Evolutionary conservation across 106 monocot genomes (phyloP).

Genomic region (Amphibolis antarctica): DNA sequence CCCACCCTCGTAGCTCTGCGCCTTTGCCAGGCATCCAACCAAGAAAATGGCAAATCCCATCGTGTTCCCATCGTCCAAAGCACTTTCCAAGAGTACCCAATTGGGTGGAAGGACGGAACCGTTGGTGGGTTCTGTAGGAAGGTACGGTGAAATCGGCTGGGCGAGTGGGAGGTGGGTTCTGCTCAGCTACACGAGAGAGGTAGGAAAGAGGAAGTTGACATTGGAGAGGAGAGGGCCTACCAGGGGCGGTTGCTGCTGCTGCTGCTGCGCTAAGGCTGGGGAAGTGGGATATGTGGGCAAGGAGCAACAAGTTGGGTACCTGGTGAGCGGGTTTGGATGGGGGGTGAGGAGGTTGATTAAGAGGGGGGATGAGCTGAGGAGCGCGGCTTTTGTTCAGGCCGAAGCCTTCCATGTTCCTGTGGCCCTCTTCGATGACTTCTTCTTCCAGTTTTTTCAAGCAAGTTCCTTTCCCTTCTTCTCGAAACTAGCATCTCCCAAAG

Average conservation of each 20-base stretch:
- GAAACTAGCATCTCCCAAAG: not conserved
- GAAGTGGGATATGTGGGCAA: not conserved
- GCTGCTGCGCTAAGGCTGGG: not conserved
- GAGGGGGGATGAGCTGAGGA: constrained; percentile 64
- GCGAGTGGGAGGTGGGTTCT: not conserved
- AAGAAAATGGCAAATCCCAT: constrained; percentile 2
- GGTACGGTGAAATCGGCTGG: not conserved
- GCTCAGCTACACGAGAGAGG: not conserved
- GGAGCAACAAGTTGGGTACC: constrained; percentile 17
- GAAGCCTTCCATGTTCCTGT: constrained; percentile 83
- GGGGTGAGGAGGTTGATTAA: constrained; percentile 62
- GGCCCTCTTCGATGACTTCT: constrained; percentile 55
- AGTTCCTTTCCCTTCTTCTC: not conserved
- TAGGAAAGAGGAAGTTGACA: not conserved
- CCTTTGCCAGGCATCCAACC: not conserved
- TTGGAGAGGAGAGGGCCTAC: not conserved
- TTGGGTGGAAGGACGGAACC: not conserved
- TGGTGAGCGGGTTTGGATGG: constrained; percentile 65
- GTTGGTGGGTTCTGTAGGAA: not conserved
- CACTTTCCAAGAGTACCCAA: not conserved
- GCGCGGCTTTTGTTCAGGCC: constrained; percentile 70
- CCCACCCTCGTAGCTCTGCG: not conserved
- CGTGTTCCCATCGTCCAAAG: not conserved
- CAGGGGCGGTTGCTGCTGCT: too few species aligned
- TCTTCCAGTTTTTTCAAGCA: constrained; percentile 69